Evolutionary conservation across 192 early-diverging fungal genomes (phyloP).

Genomic region (Rhizophagus clarus): DNA sequence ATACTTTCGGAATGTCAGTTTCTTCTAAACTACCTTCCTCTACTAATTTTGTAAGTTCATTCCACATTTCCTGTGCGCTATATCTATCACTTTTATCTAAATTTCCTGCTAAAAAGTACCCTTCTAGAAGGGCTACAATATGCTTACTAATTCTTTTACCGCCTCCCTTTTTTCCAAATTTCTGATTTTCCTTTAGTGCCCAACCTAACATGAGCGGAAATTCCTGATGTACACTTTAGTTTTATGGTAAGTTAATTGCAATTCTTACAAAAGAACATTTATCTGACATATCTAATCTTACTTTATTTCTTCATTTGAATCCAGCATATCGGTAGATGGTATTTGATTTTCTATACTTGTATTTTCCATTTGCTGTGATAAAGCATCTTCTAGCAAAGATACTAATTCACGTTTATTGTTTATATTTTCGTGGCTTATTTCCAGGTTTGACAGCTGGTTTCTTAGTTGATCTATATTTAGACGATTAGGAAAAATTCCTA

Average conservation of each 20-base stretch:
- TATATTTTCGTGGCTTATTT: too few relatives aligned
- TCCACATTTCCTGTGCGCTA: background rate
- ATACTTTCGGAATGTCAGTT: background rate
- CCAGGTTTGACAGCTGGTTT: too few relatives aligned
- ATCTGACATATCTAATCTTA: background rate
- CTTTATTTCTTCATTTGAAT: background rate
- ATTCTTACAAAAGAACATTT: background rate
- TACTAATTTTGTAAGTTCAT: background rate
- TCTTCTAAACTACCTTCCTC: background rate
- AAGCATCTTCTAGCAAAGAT: too few relatives aligned
- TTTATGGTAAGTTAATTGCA: background rate
- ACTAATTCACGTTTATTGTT: too few relatives aligned
- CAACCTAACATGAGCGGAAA: background rate
- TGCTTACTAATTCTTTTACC: background rate
- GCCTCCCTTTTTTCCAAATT: background rate
- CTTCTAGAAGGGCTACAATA: background rate
- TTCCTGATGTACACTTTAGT: background rate
- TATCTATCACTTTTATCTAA: background rate
- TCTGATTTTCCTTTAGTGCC: background rate
- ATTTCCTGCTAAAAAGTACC: background rate
- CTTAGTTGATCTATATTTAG: too few relatives aligned
- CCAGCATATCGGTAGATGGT: background rate
- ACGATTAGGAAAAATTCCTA: too few relatives aligned
- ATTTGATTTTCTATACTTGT: too few relatives aligned
- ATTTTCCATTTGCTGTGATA: too few relatives aligned